These are phyloP conservation scores for Oryza meridionalis DNA, from an alignment of 176 grass and related monocot genomes.

Conservation along the genomic window DNA sequence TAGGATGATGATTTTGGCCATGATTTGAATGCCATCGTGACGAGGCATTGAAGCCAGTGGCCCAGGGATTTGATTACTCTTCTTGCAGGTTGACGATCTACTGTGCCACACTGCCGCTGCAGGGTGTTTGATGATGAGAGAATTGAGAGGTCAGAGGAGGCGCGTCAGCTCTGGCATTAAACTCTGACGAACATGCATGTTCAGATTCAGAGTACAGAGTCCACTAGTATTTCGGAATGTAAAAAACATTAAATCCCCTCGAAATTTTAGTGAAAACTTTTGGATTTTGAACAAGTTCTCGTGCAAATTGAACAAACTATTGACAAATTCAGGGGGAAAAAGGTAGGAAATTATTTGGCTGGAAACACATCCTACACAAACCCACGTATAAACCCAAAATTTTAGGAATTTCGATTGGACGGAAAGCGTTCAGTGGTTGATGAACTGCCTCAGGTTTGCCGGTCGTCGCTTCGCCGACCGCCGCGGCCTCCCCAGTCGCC, in stretches of 20 bases:
- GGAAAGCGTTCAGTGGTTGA: no score
- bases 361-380: no score
- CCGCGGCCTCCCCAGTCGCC: no score
- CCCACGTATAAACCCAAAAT: no score
- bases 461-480: no score
- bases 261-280: not conserved
- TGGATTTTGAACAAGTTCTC: not conserved
- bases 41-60: conserved; percentile 18
- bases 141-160: not conserved
- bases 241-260: no score
- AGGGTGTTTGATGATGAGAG: not conserved
- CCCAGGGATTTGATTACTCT: not conserved
- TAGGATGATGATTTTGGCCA: not conserved
- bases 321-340: not conserved
- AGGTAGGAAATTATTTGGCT: not conserved
- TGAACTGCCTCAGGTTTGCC: no score
- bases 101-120: not conserved
- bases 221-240: not conserved
- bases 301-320: not conserved
- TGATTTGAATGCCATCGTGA: not conserved
- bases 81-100: not conserved
- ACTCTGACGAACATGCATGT: not conserved
- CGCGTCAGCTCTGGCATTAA: conserved; percentile 22
- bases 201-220: not conserved
- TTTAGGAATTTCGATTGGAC: no score